Evolutionary conservation across 345 rosid species (phyloP).

Genomic region (Limnanthes douglasii): DNA sequence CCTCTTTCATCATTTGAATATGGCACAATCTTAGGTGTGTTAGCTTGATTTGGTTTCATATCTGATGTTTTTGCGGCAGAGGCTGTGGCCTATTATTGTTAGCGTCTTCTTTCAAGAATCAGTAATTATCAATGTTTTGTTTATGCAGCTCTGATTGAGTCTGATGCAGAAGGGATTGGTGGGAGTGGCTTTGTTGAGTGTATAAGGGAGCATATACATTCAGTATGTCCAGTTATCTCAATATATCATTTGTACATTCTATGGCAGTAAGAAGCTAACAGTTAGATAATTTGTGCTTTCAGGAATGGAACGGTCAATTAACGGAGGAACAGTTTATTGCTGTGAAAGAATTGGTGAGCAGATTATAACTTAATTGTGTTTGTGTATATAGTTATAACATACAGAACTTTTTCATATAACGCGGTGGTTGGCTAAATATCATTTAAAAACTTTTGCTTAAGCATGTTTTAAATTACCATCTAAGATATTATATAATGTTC

Average conservation of each 20-base stretch:
- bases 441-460: background rate
- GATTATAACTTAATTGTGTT: constrained; percentile 6
- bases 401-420: too few relatives aligned
- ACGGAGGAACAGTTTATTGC: constrained; percentile 96
- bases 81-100: constrained; percentile 7
- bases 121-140: constrained; percentile 8
- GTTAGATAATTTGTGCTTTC: constrained; percentile 19
- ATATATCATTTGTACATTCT: constrained; percentile 5
- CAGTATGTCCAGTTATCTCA: constrained; percentile 31
- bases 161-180: constrained; percentile 99
- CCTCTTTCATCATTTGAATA: constrained; percentile 99
- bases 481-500: too few relatives aligned
- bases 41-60: constrained; percentile 8
- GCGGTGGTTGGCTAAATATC: too few relatives aligned
- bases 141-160: constrained; percentile 88
- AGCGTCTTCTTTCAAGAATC: constrained; percentile 9
- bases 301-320: constrained; percentile 87
- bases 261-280: constrained; percentile 15
- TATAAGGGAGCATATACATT: constrained; percentile 89
- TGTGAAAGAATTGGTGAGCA: constrained; percentile 88
- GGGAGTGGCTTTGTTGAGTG: constrained; percentile 98
- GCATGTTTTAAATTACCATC: background rate
- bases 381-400: constrained; percentile 5
- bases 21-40: constrained; percentile 89
- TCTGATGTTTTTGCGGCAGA: constrained; percentile 2